Base-by-base conservation (phyloP, 306 rosid genomes). In the Parietaria judaica region DNA sequence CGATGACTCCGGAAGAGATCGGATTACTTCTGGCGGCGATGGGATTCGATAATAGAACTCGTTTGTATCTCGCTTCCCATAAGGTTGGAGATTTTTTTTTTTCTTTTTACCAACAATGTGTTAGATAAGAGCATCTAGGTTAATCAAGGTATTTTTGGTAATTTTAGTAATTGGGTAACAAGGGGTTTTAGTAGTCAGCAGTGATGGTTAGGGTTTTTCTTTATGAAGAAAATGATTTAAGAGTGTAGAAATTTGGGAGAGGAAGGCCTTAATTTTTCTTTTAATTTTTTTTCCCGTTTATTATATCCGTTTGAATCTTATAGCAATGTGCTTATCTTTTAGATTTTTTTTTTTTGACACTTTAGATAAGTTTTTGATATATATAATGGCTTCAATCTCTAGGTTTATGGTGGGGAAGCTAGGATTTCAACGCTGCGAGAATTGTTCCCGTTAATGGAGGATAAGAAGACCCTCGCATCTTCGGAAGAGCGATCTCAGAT, bases 381-480 rank as follows among this genome's bases (percentile, higher is more conserved):
- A 3, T 41, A 0, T 3, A 41, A 41, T 41, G 45, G 45, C 9
- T 8, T 41, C 45, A 31, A 65, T 72, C 75, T 76, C 50, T 72
- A 94, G 99, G 99, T 94, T 12, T 94, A 80, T 46, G 99, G 99
- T 14, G 99, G 99, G 61, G 94, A 76, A 66, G 97, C 94, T 64
- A 84, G 99, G 78, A 84, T 94, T 79, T 75, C 90, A 36, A 76
- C 90, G 47, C 59, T 94, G 76, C 79, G 84, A 72, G 50, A 62
- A 71, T 69, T 94, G 54, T 94, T 94, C 54, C 99, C 99, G 46
- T 72, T 88, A 15, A 84, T 88, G 99, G 95, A 94, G 69, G 80
- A 84, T 70, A 94, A 94, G 72, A 94, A 84, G 86, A 94, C 95
- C 83, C 87, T 94, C 65, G 65, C 99, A 62, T 80, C 90, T 48